Conservation (phyloP, 2,329 filamentous ascomycete species). For the Geosmithia putterillii region DNA sequence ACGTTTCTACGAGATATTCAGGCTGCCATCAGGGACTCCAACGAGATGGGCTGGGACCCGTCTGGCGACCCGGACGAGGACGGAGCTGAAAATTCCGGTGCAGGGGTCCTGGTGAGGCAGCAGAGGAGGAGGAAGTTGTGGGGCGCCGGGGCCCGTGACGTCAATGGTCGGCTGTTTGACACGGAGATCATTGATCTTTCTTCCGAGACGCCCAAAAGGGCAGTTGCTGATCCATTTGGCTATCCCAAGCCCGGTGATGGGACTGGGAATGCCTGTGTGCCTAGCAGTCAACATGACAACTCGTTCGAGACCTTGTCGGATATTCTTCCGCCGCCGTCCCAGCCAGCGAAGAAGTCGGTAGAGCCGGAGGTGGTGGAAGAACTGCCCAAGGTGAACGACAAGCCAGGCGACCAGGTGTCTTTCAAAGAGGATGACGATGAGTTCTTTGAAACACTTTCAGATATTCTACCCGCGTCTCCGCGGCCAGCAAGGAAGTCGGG, state of each 20-base stretch:
- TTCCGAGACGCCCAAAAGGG: conserved; percentile 11
- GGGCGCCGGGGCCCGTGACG: conserved; percentile 57
- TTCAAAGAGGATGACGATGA: neutral
- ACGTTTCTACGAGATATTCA: conserved; percentile 51
- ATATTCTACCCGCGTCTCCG: conserved; percentile 4
- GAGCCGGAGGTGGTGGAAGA: neutral
- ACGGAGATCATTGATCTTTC: conserved; percentile 49
- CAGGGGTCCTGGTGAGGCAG: neutral
- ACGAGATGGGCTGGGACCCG: neutral
- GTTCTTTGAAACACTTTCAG: neutral
- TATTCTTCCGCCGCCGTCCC: conserved; percentile 6
- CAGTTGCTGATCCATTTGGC: conserved; percentile 24
- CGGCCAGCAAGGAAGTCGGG: conserved; percentile 1
- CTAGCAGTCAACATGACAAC: conserved; percentile 3
- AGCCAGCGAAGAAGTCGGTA: neutral
- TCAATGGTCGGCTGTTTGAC: conserved; percentile 50
- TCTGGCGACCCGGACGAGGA: neutral
- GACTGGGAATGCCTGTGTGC: neutral
- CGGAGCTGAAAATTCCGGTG: neutral
- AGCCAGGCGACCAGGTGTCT: neutral
- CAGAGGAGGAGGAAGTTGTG: conserved; percentile 39
- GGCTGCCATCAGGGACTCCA: conserved; percentile 44
- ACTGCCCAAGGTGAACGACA: too few relatives aligned
- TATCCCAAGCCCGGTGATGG: conserved; percentile 13
- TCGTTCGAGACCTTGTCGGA: conserved; percentile 12